Base-by-base conservation (phyloP, 805 yeast genomes). In the Metschnikowia chrysomelidarum region DNA sequence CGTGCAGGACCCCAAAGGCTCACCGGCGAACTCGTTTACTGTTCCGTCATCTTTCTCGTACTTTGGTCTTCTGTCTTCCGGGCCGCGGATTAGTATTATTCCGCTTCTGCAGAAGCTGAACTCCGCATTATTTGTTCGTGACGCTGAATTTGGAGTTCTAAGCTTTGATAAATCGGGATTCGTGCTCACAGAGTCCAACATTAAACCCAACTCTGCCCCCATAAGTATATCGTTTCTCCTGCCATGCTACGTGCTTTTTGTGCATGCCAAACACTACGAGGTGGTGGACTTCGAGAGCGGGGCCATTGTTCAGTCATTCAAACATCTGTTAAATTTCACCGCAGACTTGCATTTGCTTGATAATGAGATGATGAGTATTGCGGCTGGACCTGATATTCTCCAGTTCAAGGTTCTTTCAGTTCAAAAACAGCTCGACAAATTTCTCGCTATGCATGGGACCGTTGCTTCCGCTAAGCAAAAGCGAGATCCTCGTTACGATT, bases 361-460 rank as follows among this genome's bases (percentile, higher is more conserved):
- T 14, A 35, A 33, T 0, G 35, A 39, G 10, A 31, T 36, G 18
- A 32, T 40, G 8, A 17, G 45, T 22, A 23, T 62, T 6, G 60
- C 58, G 1, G 57, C 64, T 0, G 60, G 57, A n/a, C 34, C 46
- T n/a, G 57, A 56, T 20, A 38, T 67, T 1, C 43, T 58, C 5
- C 64, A 59, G 28, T 65, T 65, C 41, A 53, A 51, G 18, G 44
- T 59, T 2, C 28, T 50, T 9, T 48, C 51, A 5, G 51, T 46
- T 27, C 63, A 64, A 34, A 54, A 53, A 19, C 71, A 67, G 38
- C 52, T 67, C 10, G 65, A 62, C 22, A 69, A 64, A 32, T 67
- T 52, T 35, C 44, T 64, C 16, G 50, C 53, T 8, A 47, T 55
- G 10, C 40, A 48, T 5, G 49, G 46, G 4, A 19, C 34, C 8